phyloP scores from a whole-genome alignment of 371 early-diverging fungal species.

The Conidiobolus incongruus region DNA sequence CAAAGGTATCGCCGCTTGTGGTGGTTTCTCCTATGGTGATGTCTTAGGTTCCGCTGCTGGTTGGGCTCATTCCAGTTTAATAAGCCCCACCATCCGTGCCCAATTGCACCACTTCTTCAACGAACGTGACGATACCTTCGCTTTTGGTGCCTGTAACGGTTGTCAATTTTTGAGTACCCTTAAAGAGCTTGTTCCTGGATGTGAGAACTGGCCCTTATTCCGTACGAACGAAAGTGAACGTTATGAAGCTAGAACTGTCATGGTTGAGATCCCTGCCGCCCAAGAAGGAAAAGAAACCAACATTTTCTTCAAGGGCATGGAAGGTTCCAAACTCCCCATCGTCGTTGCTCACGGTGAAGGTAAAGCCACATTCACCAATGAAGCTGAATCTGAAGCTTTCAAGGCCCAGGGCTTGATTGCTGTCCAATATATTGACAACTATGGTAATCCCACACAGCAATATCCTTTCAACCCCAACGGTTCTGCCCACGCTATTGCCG shows the following conservation, averaged over 20 bases:
- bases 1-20: constrained; percentile 78
- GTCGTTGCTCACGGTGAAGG: constrained; percentile 96
- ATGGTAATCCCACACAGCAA: constrained; percentile 37
- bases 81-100: constrained; percentile 35
- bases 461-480: constrained; percentile 96
- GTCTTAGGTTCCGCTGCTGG: constrained; percentile 92
- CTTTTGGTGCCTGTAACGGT: constrained; percentile 91
- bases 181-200: constrained; percentile 55
- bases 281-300: neutral
- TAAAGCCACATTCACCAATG: constrained; percentile 43
- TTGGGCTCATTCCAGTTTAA: constrained; percentile 81
- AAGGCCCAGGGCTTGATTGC: constrained; percentile 24
- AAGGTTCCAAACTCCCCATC: constrained; percentile 74
- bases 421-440: constrained; percentile 60
- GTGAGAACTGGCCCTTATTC: constrained; percentile 74
- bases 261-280: constrained; percentile 31
- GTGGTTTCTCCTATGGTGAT: constrained; percentile 96
- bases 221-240: constrained; percentile 73
- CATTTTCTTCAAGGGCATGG: constrained; percentile 74
- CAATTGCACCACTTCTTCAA: constrained; percentile 65
- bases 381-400: constrained; percentile 17
- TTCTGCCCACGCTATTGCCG: constrained; percentile 63
- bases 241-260: constrained; percentile 77
- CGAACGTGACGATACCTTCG: constrained; percentile 65
- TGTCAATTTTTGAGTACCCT: constrained; percentile 88